A percentile compares a stretch with the other conserved stretches of the same genome.
Evolutionary conservation across 345 rosid genomes (phyloP).

Genomic region (Toxicodendron radicans): DNA sequence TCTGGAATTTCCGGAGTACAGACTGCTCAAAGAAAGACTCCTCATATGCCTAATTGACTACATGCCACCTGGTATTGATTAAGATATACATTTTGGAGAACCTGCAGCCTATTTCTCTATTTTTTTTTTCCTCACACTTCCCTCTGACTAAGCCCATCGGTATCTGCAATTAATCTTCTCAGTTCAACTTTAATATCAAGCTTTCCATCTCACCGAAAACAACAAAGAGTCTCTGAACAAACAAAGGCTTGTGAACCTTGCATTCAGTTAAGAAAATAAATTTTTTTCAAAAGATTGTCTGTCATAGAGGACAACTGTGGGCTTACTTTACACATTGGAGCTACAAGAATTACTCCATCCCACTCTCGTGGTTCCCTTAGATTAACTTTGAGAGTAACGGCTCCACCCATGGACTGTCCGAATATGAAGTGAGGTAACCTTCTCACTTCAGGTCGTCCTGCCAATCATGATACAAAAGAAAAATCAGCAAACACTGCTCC

Average conservation of each 20-base stretch:
- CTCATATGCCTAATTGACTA: neutral
- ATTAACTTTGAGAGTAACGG: slow-evolving; percentile 77
- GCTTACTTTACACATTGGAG: slow-evolving; percentile 96
- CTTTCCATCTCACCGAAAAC: neutral
- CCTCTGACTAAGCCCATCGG: neutral
- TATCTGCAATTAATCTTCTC: neutral
- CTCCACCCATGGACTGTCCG: slow-evolving; percentile 99
- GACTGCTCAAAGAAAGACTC: neutral
- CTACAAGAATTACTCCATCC: slow-evolving; percentile 91
- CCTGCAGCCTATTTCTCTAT: too few species aligned
- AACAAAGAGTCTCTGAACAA: neutral
- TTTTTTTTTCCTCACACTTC: too few species aligned
- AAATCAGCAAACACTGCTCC: slow-evolving; percentile 1
- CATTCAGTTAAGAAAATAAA: neutral
- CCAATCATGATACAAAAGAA: slow-evolving; percentile 15
- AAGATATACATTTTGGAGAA: too few species aligned
- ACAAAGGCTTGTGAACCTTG: neutral
- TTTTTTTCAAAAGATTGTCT: neutral
- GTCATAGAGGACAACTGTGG: slow-evolving; percentile 2
- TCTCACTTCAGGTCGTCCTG: slow-evolving; percentile 69
- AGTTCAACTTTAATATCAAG: neutral
- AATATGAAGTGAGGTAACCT: slow-evolving; percentile 71
- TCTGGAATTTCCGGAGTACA: neutral
- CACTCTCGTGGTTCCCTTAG: slow-evolving; percentile 74
- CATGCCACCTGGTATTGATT: neutral